A percentile compares a stretch with the other conserved stretches of the same genome.
Conservation (phyloP, 2,329 filamentous ascomycete species). For the Bipolaris bicolor region DNA sequence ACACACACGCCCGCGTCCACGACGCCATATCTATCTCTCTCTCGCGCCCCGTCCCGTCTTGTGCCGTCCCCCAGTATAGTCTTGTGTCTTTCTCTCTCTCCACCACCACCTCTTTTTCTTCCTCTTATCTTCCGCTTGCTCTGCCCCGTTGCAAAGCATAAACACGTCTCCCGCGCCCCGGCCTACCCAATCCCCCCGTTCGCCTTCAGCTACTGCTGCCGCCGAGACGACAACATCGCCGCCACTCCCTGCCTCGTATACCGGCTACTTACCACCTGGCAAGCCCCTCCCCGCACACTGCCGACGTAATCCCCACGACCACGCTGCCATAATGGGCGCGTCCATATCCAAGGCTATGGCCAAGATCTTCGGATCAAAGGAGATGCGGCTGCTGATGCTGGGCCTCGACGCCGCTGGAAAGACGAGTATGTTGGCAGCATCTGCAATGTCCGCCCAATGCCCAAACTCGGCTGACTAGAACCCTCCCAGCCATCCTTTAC, state of each 20-base stretch:
- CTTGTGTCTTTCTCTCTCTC: not conserved
- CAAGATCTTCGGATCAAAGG: constrained; percentile 99
- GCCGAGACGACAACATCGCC: not conserved
- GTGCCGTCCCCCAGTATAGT: not conserved
- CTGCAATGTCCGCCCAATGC: not conserved
- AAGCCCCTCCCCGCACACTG: not conserved
- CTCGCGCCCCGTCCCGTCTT: constrained; percentile 1
- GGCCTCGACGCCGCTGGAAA: constrained; percentile 97
- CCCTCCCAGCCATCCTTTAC: constrained; percentile 79
- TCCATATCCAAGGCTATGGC: constrained; percentile 94
- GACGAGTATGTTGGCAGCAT: constrained; percentile 65
- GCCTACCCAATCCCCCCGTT: not conserved
- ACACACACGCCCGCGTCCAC: constrained; percentile 9
- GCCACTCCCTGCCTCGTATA: not conserved
- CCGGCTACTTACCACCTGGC: constrained; percentile 3
- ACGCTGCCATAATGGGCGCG: constrained; percentile 76
- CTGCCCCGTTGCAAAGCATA: not conserved
- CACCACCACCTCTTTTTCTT: not conserved
- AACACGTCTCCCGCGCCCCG: not conserved
- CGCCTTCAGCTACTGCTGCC: constrained; percentile 7
- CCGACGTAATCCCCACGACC: constrained; percentile 3
- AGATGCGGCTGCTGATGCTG: constrained; percentile 98
- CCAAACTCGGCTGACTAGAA: constrained; percentile 21
- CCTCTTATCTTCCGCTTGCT: not conserved
- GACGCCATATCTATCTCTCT: constrained; percentile 4